Percentiles rank a stretch among this genome's conserved stretches.
These are phyloP conservation scores for Acanthamoeba healyi DNA, from an alignment of 208 protist species.

Conservation along the genomic window DNA sequence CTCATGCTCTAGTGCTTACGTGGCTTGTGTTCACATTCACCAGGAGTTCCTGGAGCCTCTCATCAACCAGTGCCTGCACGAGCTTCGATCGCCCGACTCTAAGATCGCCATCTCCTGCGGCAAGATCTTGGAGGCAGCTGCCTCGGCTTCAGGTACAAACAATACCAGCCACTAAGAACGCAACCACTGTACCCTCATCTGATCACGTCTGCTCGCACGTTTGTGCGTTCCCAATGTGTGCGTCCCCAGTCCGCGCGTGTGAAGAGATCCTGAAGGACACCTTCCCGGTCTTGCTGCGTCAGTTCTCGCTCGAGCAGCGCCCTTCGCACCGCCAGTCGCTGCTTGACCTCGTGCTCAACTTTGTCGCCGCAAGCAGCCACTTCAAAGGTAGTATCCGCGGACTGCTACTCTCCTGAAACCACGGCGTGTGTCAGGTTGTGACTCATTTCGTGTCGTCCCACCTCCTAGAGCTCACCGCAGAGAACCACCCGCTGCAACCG, in stretches of 20 bases:
- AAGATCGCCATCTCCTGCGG: slow-evolving; percentile 66
- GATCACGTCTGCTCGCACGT: background rate
- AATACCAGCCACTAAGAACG: too few relatives aligned
- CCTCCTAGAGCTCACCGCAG: background rate
- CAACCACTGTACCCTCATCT: background rate
- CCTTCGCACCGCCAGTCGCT: slow-evolving; percentile 39
- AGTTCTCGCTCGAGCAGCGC: slow-evolving; percentile 53
- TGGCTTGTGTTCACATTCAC: background rate
- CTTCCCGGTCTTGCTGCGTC: slow-evolving; percentile 45
- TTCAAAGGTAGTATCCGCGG: background rate
- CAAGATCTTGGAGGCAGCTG: slow-evolving; percentile 19
- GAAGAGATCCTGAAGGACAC: slow-evolving; percentile 59
- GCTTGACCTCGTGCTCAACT: slow-evolving; percentile 56
- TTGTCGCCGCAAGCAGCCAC: background rate
- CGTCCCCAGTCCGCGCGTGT: slow-evolving; percentile 3
- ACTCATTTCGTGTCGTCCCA: background rate
- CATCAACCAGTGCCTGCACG: slow-evolving; percentile 67
- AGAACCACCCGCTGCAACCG: slow-evolving; percentile 1
- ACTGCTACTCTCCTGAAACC: background rate
- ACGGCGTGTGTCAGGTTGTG: background rate
- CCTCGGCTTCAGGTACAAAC: slow-evolving; percentile 48
- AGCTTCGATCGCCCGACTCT: slow-evolving; percentile 57
- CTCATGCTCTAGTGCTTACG: too few relatives aligned
- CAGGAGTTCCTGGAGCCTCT: slow-evolving; percentile 30
- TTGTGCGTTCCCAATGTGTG: too few relatives aligned